These are phyloP conservation scores for Hemisphaericaspora nanyangensis DNA, from an alignment of 805 yeast species.

Conservation along the genomic window DNA sequence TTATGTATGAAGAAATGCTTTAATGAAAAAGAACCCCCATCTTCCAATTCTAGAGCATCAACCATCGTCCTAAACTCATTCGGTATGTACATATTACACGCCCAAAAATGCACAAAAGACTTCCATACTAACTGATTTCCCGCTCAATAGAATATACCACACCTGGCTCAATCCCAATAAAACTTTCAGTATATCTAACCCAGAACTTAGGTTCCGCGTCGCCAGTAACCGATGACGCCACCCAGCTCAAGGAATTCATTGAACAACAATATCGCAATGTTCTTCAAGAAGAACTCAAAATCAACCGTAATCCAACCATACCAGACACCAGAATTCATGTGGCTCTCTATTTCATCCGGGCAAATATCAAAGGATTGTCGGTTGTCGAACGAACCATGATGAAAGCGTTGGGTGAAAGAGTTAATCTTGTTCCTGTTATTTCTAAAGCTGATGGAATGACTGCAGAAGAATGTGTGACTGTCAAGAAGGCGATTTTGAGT, in stretches of 20 bases:
- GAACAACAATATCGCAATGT: conserved; percentile 72
- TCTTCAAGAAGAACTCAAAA: conserved; percentile 57
- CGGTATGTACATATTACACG: background rate
- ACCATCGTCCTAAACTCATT: background rate
- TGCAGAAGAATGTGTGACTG: conserved; percentile 46
- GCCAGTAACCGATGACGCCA: conserved; percentile 15
- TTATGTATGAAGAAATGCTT: conserved; percentile 20
- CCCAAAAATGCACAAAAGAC: no score
- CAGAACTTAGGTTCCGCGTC: conserved; percentile 22
- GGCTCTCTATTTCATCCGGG: conserved; percentile 74
- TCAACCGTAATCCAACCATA: conserved; percentile 20
- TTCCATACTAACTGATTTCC: no score
- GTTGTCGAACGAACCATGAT: conserved; percentile 71
- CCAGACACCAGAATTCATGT: conserved; percentile 72
- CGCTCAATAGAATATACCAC: no score
- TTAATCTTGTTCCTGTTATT: conserved; percentile 78
- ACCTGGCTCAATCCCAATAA: conserved; percentile 15
- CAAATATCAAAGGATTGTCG: conserved; percentile 59
- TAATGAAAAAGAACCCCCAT: background rate
- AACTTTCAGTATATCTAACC: conserved; percentile 18
- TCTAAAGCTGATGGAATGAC: conserved; percentile 78
- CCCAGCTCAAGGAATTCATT: conserved; percentile 54
- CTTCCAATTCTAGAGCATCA: no score
- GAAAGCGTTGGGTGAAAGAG: conserved; percentile 66
- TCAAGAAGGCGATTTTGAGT: conserved; percentile 51